These are phyloP conservation scores for Knufia fluminis DNA, from an alignment of 2,329 filamentous ascomycete species.

Conservation along the genomic window DNA sequence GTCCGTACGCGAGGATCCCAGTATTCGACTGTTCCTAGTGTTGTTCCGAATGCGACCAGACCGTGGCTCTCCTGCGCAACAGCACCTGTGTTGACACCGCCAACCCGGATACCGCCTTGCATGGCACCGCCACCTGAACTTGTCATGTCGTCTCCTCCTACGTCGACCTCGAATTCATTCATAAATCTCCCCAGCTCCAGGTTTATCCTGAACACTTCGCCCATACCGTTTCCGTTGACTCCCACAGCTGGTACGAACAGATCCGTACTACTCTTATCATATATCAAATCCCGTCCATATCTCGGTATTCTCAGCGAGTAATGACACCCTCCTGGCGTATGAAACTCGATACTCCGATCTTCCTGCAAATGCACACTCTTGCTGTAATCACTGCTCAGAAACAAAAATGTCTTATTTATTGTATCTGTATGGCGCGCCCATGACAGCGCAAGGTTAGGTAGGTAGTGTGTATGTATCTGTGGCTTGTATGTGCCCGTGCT, in stretches of 20 bases:
- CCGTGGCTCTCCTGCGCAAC: slow-evolving; percentile 86
- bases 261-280: slow-evolving; percentile 73
- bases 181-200: slow-evolving; percentile 88
- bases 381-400: slow-evolving; percentile 83
- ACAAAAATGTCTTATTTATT: slow-evolving; percentile 80
- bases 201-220: slow-evolving; percentile 88
- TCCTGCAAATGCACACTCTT: slow-evolving; percentile 91
- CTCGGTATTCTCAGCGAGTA: slow-evolving; percentile 82
- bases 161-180: slow-evolving; percentile 84
- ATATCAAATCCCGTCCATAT: slow-evolving; percentile 83
- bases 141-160: slow-evolving; percentile 69
- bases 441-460: slow-evolving; percentile 87
- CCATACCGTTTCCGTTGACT: slow-evolving; percentile 72
- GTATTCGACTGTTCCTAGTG: slow-evolving; percentile 89
- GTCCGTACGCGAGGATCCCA: slow-evolving; percentile 85
- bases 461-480: slow-evolving; percentile 91
- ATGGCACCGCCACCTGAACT: slow-evolving; percentile 61
- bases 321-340: slow-evolving; percentile 79
- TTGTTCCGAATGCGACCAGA: slow-evolving; percentile 85
- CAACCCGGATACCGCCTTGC: slow-evolving; percentile 77
- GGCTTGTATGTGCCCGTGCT: slow-evolving; percentile 71
- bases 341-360: slow-evolving; percentile 85
- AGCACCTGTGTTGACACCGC: slow-evolving; percentile 77
- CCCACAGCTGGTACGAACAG: slow-evolving; percentile 81
- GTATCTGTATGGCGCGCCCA: slow-evolving; percentile 86